Evolutionary conservation across 192 early-diverging fungal genomes (phyloP).

Genomic region (Gryganskiella cystojenkinii): DNA sequence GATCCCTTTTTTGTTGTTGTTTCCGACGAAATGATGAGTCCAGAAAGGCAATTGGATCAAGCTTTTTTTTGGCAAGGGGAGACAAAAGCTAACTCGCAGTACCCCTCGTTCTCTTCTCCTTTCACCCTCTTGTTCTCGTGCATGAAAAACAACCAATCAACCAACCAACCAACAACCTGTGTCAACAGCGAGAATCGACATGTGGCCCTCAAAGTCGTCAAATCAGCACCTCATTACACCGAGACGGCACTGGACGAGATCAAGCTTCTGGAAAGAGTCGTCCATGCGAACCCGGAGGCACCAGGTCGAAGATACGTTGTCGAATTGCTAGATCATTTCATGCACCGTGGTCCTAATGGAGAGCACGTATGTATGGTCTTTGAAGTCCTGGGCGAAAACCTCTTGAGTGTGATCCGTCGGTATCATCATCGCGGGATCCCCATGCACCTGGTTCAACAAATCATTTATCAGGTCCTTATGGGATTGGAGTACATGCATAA

Average conservation of each 20-base stretch:
- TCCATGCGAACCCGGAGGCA: constrained; percentile 67
- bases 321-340: constrained; percentile 93
- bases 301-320: constrained; percentile 78
- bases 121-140: too few relatives aligned
- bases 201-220: constrained; percentile 97
- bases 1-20: too few relatives aligned
- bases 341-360: constrained; percentile 89
- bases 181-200: constrained; percentile 70
- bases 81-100: too few relatives aligned
- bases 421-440: constrained; percentile 90
- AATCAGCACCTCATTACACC: constrained; percentile 94
- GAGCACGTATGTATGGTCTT: constrained; percentile 97
- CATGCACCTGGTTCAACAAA: constrained; percentile 86
- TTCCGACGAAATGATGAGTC: too few relatives aligned
- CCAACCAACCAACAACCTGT: neutral
- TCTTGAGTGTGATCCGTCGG: constrained; percentile 88
- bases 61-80: neutral
- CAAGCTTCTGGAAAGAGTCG: constrained; percentile 87
- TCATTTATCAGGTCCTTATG: constrained; percentile 89
- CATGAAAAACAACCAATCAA: too few relatives aligned
- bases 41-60: too few relatives aligned
- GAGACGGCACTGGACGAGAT: constrained; percentile 98
- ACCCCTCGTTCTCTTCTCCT: too few relatives aligned
- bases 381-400: constrained; percentile 96
- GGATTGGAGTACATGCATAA: constrained; percentile 95